Conservation (phyloP, 306 rosid genomes). For the Quercus engelmannii region DNA sequence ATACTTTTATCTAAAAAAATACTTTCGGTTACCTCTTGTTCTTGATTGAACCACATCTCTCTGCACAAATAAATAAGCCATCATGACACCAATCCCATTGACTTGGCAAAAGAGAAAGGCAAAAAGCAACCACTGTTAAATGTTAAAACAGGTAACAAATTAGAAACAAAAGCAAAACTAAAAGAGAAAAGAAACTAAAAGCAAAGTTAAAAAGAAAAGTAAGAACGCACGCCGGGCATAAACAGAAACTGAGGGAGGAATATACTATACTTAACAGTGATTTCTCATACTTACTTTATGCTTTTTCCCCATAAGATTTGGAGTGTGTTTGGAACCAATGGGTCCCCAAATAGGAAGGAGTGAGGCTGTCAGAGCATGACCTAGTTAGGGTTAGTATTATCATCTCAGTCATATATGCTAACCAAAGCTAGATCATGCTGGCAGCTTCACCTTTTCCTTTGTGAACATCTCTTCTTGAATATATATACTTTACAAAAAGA, state of each 20-base stretch:
- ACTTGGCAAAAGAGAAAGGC: neutral
- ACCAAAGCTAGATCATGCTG: slow-evolving; percentile 93
- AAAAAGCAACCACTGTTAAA: neutral
- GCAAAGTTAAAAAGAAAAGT: slow-evolving; percentile 6
- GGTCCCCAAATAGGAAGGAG: slow-evolving; percentile 82
- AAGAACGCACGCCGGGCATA: slow-evolving; percentile 46
- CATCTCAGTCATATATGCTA: slow-evolving; percentile 8
- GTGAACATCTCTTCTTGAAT: slow-evolving; percentile 27
- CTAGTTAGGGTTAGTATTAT: slow-evolving; percentile 63
- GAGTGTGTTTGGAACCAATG: neutral
- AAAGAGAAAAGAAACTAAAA: neutral
- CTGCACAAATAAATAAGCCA: neutral
- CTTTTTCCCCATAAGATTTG: neutral
- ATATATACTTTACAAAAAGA: neutral
- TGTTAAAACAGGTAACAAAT: neutral
- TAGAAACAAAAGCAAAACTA: neutral
- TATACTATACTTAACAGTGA: slow-evolving; percentile 26
- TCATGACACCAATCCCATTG: neutral
- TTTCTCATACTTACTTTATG: slow-evolving; percentile 18
- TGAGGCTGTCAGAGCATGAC: slow-evolving; percentile 99
- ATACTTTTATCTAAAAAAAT: too few species aligned
- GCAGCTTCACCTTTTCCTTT: slow-evolving; percentile 99
- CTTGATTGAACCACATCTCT: neutral
- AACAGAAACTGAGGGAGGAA: slow-evolving; percentile 26
- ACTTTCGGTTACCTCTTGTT: too few species aligned